Conservation (phyloP, 805 yeast species). For the Aciculoconidium aculeatum region DNA sequence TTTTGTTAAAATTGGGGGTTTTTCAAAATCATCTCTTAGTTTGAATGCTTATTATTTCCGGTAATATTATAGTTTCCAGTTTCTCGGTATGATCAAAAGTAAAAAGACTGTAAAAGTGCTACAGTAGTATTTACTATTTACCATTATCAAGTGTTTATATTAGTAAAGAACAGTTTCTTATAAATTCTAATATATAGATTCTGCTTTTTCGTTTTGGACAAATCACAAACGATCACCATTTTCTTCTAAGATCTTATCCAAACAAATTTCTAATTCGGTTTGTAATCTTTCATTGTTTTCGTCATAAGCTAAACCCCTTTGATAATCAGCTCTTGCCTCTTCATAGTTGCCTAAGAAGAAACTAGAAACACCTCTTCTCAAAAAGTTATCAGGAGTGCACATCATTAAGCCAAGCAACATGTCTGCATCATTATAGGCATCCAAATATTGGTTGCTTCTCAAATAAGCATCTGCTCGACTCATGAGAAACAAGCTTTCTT, state of each 20-base stretch:
- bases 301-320: slow-evolving; percentile 65
- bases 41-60: too few relatives aligned
- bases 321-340: slow-evolving; percentile 60
- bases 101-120: too few relatives aligned
- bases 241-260: slow-evolving; percentile 46
- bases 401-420: slow-evolving; percentile 54
- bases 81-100: too few relatives aligned
- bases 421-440: slow-evolving; percentile 67
- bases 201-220: too few relatives aligned
- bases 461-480: slow-evolving; percentile 67
- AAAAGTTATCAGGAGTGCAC: slow-evolving; percentile 60
- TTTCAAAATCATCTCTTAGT: too few relatives aligned
- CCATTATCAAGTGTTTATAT: too few relatives aligned
- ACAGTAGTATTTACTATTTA: too few relatives aligned
- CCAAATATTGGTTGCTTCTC: slow-evolving; percentile 46
- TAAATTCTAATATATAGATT: too few relatives aligned
- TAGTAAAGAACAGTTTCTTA: too few relatives aligned
- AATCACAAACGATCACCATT: slow-evolving; percentile 43
- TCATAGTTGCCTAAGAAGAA: slow-evolving; percentile 56
- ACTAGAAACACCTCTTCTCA: slow-evolving; percentile 64
- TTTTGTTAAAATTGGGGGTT: too few relatives aligned
- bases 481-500: slow-evolving; percentile 58
- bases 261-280: slow-evolving; percentile 43
- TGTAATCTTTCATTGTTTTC: slow-evolving; percentile 46
- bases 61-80: too few relatives aligned